Evolutionary conservation across 805 yeast genomes (phyloP), one percentile per base, ranked within the genome.

Genomic region (Nakazawaea pomicola): DNA sequence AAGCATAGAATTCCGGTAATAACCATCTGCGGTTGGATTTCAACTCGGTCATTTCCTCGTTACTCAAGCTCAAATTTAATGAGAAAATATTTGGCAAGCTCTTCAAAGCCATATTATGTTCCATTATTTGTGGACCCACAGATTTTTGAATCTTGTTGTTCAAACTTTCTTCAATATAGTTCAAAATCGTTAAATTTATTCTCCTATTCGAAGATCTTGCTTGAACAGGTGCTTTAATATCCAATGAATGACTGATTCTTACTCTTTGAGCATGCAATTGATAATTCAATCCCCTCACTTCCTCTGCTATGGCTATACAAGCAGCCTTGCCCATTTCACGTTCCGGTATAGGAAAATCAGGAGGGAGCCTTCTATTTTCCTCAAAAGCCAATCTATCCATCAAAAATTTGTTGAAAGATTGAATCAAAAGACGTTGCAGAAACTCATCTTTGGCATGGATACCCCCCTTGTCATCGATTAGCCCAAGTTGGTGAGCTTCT

Each of bases 51-150:
- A 76, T 69, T 41, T 82, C 86, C 20, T 72, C 73, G 31, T 71
- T 71, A 15, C 67, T 56, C 38, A 84, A 61, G 37, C 75, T 69
- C 15, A 84, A 51, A 49, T 84, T 84, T 36, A 85, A 59, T 2
- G 81, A 69, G 24, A 88, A 55, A 9, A 86, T 67, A 1, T 83
- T 79, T 0, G 95, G 89, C 21, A 82, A 60, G 32, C 66, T 67
- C n/a, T 66, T 62, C 1, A 82, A 70, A 1, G 67, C 61, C 39
- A 72, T 67, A 20, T 68, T 65, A 4, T 76, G 70, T 47, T 81
- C 83, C 27, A 83, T 64, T 4, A 68, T 57, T 45, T 78, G 90
- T 42, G 61, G 67, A 51, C 67, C 62, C 18, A 77, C 71, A 12
- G 74, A 68, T 4, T 73, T 67, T 27, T 75, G 73, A 20, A 67